Base-by-base conservation (phyloP, 139 green algal genomes). In the Micractinium conductrix region DNA sequence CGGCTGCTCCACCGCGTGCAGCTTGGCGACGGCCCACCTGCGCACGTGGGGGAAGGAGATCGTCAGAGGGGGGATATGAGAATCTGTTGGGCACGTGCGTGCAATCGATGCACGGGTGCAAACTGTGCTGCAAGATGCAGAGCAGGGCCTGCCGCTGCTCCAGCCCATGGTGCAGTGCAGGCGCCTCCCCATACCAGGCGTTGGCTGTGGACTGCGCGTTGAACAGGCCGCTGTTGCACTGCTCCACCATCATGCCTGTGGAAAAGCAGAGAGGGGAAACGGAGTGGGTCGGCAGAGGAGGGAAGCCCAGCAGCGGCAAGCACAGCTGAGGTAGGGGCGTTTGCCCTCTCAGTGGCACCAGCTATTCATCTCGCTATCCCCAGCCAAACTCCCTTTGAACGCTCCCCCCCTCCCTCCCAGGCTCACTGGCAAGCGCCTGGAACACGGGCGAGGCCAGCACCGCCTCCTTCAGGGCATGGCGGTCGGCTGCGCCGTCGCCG, bases 141-240 rank as follows among this genome's bases (percentile, higher is more conserved):
- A 14, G 63, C n/a, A 8, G 8, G 28, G 8, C 60, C 63, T 40
- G 63, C 30, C n/a, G 26, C 22, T 42, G 63, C 63, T 40, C 28
- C n/a, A 19, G 28, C 10, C 63, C 30, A 16, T 16, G 63, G 10
- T 37, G 30, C n/a, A 42, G 16, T 17, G 63, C 10, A 1, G 40
- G 63, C 9, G 6, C n/a, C 22, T 37, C 40, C 69, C 58, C 80
- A 28, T 70, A 85, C 71, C 71, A 86, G 10, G 81, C 81, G 33
- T 74, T 74, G 53, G 55, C 42, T 26, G 55, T 74, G 40, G 42
- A 62, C 71, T 86, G 71, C n/a, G 53, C 45, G 33, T 81, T 81
- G 71, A 79, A 81, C 55, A 6, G 2, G n/a, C 81, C 81, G 21
- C 40, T 37, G n/a, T 58, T 45, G 80, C 80, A 85, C 38, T 85